phyloP scores from a whole-genome alignment of 352 stramenopile genomes.

The Phytopythium aichiense region DNA sequence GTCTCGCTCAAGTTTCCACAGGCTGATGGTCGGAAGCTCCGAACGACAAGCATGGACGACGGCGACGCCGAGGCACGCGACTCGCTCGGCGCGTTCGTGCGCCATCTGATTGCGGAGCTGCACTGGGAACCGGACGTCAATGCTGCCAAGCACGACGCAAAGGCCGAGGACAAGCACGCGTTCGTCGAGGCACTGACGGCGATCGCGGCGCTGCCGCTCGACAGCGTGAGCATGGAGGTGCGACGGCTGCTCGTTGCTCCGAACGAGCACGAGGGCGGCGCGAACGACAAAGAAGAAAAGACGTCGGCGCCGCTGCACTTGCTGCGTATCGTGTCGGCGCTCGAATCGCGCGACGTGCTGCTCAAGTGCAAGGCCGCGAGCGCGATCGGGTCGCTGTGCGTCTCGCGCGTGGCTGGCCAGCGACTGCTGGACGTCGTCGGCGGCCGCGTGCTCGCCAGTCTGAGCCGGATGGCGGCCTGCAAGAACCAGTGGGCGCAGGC shows the following conservation, averaged over 20 bases:
- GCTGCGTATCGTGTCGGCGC: slow-evolving; percentile 10
- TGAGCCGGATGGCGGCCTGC: slow-evolving; percentile 55
- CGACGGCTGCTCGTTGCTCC: slow-evolving; percentile 46
- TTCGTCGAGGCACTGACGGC: slow-evolving; percentile 73
- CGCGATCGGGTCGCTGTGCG: slow-evolving; percentile 65
- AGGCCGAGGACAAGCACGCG: slow-evolving; percentile 28
- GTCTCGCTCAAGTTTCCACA: neutral
- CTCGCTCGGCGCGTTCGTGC: slow-evolving; percentile 12
- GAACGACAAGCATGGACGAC: neutral
- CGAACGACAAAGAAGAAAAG: neutral
- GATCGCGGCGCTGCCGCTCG: slow-evolving; percentile 59
- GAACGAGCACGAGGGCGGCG: neutral
- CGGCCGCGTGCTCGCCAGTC: slow-evolving; percentile 23
- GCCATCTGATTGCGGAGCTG: slow-evolving; percentile 16
- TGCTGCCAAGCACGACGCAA: slow-evolving; percentile 16
- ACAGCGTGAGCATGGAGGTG: slow-evolving; percentile 73
- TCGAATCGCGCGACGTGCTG: slow-evolving; percentile 57
- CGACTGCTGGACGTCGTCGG: slow-evolving; percentile 47
- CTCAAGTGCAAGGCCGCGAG: slow-evolving; percentile 81
- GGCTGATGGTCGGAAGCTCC: neutral
- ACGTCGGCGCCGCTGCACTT: neutral
- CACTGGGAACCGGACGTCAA: slow-evolving; percentile 29
- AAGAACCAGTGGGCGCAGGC: slow-evolving; percentile 74
- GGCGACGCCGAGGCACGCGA: slow-evolving; percentile 3
- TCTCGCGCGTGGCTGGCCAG: slow-evolving; percentile 67